A percentile compares a stretch with the other conserved stretches of the same genome.
Conservation (phyloP, 1,139 yeast genomes). For the Diutina neorugosa region DNA sequence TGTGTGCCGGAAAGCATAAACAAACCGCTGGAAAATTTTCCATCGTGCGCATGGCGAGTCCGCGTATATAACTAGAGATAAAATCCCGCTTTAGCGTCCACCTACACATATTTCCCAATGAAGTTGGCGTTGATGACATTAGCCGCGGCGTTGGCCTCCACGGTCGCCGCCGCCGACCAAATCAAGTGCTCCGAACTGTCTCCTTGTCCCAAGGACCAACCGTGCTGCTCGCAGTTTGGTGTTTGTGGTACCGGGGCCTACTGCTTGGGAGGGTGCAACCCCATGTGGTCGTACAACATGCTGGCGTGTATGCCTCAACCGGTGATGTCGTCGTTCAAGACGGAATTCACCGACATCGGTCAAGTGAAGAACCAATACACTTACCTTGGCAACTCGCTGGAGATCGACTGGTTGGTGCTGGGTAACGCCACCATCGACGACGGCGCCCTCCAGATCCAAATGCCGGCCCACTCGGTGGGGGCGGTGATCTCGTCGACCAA, state of each 20-base stretch:
- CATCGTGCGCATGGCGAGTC: not conserved
- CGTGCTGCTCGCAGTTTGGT: conserved; percentile 81
- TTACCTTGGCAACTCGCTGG: conserved; percentile 62
- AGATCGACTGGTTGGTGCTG: conserved; percentile 60
- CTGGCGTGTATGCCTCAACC: conserved; percentile 62
- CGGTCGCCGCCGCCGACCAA: not conserved
- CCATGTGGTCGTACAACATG: conserved; percentile 47
- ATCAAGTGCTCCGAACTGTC: conserved; percentile 34
- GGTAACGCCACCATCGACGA: conserved; percentile 42
- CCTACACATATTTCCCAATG: not conserved
- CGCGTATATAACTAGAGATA: not conserved
- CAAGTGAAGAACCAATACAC: conserved; percentile 21
- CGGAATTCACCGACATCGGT: conserved; percentile 26
- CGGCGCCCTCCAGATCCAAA: conserved; percentile 51
- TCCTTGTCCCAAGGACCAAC: conserved; percentile 58
- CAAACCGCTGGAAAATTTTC: not conserved
- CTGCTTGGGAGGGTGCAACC: conserved; percentile 79
- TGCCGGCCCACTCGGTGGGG: conserved; percentile 73
- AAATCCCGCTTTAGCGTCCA: not conserved
- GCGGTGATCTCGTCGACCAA: conserved; percentile 72
- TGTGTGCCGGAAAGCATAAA: not conserved
- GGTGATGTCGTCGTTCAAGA: conserved; percentile 20
- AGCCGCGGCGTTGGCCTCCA: not conserved
- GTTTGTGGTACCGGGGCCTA: conserved; percentile 73
- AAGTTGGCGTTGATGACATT: not conserved